These are phyloP conservation scores for Nicotiana undulata DNA, from an alignment of 257 asterid species.

Conservation along the genomic window DNA sequence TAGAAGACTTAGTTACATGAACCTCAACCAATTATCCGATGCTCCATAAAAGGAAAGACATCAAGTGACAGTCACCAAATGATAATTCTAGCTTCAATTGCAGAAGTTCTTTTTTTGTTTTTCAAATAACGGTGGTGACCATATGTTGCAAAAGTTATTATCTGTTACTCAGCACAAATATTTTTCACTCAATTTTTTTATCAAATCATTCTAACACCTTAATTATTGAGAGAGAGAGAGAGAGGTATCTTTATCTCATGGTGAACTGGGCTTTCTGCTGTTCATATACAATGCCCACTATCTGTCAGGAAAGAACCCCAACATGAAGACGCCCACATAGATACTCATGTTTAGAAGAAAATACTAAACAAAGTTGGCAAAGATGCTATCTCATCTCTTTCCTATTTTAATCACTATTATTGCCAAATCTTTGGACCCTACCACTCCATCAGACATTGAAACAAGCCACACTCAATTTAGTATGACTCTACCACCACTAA, in stretches of 20 bases:
- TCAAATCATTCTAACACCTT: background rate
- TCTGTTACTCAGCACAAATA: background rate
- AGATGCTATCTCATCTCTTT: slow-evolving; percentile 27
- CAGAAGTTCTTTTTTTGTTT: background rate
- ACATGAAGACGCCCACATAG: slow-evolving; percentile 41
- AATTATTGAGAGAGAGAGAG: background rate
- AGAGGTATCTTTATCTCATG: slow-evolving; percentile 9
- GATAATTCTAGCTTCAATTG: background rate
- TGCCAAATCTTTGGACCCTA: slow-evolving; percentile 41
- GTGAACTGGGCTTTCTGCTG: slow-evolving; percentile 12
- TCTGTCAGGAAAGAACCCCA: slow-evolving; percentile 32
- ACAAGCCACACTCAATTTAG: slow-evolving; percentile 26
- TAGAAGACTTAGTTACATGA: background rate
- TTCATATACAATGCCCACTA: slow-evolving; percentile 19
- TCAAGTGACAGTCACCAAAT: background rate
- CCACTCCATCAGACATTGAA: slow-evolving; percentile 30
- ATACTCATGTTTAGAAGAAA: slow-evolving; percentile 34
- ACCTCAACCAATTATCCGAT: background rate
- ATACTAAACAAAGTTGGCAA: slow-evolving; percentile 25
- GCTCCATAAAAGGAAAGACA: background rate
- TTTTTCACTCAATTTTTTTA: background rate
- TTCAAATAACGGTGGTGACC: background rate
- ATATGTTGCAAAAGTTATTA: background rate
- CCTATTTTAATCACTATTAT: slow-evolving; percentile 38
- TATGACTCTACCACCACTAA: slow-evolving; percentile 39